Evolutionary conservation across 257 asterid genomes (phyloP).

Genomic region (Anisodus tanguticus): DNA sequence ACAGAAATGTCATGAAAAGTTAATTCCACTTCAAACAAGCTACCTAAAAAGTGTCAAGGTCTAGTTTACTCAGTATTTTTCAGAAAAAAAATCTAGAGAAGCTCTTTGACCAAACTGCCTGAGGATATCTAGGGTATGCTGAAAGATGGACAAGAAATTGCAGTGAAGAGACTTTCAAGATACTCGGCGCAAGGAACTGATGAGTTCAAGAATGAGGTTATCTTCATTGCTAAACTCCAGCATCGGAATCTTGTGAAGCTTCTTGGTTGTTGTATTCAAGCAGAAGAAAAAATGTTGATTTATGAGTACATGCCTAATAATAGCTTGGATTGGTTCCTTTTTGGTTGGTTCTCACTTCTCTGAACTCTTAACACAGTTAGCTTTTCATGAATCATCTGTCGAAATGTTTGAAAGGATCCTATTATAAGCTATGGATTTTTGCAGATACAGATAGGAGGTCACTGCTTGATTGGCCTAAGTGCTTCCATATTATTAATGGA

Average conservation of each 20-base stretch:
- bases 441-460: not conserved
- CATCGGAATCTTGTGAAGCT: slow-evolving; percentile 23
- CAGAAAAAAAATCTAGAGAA: not conserved
- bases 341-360: slow-evolving; percentile 18
- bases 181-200: slow-evolving; percentile 18
- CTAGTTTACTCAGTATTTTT: not conserved
- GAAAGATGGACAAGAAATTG: slow-evolving; percentile 22
- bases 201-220: slow-evolving; percentile 29
- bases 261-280: slow-evolving; percentile 26
- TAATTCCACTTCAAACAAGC: not conserved
- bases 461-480: not conserved
- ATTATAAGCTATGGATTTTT: not conserved
- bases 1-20: not conserved
- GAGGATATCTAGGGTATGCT: not conserved
- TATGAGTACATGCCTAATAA: slow-evolving; percentile 25
- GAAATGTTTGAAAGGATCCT: too few relatives aligned
- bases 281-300: slow-evolving; percentile 24
- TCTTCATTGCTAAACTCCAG: slow-evolving; percentile 29
- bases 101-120: not conserved
- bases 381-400: not conserved
- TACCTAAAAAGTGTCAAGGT: not conserved
- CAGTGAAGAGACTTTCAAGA: slow-evolving; percentile 29
- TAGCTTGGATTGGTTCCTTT: slow-evolving; percentile 27
- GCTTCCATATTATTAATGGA: slow-evolving; percentile 13
- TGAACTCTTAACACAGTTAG: not conserved